These are phyloP conservation scores for Chalciporus chontae DNA, from an alignment of 768 basidiomycete species.

Conservation along the genomic window DNA sequence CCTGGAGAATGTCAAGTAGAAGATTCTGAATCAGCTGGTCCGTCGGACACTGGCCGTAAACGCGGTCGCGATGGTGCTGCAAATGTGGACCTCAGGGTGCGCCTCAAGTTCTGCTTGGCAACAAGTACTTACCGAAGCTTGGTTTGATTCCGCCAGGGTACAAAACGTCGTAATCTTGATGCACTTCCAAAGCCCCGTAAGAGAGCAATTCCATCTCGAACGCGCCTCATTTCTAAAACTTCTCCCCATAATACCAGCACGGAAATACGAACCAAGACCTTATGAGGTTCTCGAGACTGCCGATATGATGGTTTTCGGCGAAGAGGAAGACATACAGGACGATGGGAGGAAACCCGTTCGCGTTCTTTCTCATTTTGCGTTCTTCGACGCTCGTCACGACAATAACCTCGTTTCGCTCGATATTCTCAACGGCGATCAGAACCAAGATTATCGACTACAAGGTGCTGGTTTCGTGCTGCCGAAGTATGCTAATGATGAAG, in stretches of 20 bases:
- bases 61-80: constrained; percentile 17
- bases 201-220: not conserved
- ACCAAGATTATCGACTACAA: constrained; percentile 40
- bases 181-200: constrained; percentile 13
- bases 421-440: constrained; percentile 44
- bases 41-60: constrained; percentile 29
- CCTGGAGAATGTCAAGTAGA: constrained; percentile 33
- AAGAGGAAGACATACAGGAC: constrained; percentile 35
- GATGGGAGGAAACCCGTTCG: constrained; percentile 52
- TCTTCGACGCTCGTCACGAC: constrained; percentile 53
- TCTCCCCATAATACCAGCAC: constrained; percentile 26
- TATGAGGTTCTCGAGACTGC: constrained; percentile 36
- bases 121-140: not conserved
- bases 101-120: not conserved
- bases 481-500: constrained; percentile 52
- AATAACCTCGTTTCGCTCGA: constrained; percentile 48
- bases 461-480: constrained; percentile 55
- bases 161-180: constrained; percentile 30
- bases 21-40: constrained; percentile 19
- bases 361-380: constrained; percentile 50
- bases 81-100: constrained; percentile 14
- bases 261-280: constrained; percentile 34
- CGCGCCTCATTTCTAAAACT: not conserved
- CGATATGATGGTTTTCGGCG: constrained; percentile 38
- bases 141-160: constrained; percentile 6